A percentile compares a stretch with the other conserved stretches of the same genome.
phyloP scores from a whole-genome alignment of 2,329 filamentous ascomycete species.

The Periconia digitata region DNA sequence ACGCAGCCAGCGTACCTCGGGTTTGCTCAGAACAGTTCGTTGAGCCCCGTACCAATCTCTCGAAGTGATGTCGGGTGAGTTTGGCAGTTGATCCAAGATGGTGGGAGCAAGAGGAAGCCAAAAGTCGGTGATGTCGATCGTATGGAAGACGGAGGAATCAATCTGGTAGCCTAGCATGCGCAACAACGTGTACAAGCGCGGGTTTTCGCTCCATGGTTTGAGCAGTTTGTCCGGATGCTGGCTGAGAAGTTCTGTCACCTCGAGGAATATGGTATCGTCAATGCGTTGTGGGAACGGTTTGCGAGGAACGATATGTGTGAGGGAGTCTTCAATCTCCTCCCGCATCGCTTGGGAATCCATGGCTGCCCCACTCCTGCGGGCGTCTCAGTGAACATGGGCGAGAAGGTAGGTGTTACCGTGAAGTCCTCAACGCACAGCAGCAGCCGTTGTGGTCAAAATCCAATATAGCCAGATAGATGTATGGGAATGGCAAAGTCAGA shows the following conservation, averaged over 20 bases:
- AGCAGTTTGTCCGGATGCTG: conserved; percentile 15
- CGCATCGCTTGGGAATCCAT: conserved; percentile 5
- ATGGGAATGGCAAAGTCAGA: background rate
- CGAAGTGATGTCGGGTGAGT: conserved; percentile 3
- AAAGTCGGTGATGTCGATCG: conserved; percentile 17
- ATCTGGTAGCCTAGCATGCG: conserved; percentile 20
- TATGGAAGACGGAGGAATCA: conserved; percentile 11
- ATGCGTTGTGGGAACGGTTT: conserved; percentile 15
- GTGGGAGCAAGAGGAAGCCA: conserved; percentile 13
- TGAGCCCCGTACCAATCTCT: conserved; percentile 13
- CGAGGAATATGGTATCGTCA: conserved; percentile 22
- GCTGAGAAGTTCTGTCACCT: conserved; percentile 11
- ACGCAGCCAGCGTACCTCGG: background rate
- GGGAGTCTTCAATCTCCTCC: conserved; percentile 10
- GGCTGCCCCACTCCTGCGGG: conserved; percentile 1
- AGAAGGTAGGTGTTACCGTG: background rate
- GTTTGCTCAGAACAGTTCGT: conserved; percentile 10
- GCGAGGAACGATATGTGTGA: conserved; percentile 14
- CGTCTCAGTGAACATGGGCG: conserved; percentile 1
- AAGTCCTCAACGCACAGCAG: background rate
- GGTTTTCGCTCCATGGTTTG: conserved; percentile 14
- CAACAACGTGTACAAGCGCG: conserved; percentile 19
- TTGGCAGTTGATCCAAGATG: conserved; percentile 9
- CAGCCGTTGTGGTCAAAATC: no score
- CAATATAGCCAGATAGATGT: background rate